Evolutionary conservation across 305 asterid genomes (phyloP), one percentile per base, ranked within the genome.

Genomic region (Fraxinus ornus): DNA sequence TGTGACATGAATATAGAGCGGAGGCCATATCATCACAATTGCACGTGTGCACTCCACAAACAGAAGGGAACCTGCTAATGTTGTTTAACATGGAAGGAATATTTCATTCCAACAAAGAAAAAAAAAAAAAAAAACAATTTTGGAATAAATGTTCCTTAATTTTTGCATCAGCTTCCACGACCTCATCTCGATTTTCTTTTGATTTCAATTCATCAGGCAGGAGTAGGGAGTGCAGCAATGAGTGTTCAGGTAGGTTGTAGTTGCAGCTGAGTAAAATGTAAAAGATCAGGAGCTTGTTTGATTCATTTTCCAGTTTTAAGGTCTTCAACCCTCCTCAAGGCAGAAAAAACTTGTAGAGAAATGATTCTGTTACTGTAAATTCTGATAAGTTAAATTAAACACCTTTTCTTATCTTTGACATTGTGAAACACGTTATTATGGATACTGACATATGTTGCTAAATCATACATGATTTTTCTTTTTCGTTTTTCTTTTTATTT

Each of bases 11-110:
- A 82, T n/a, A 86, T 79, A 10, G 88, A 84, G 49, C 86, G 84
- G 10, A 88, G 89, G 76, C 91, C 89, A 6, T 84, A 88, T 68
- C 91, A 86, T 37, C 72, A 60, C 1, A 70, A 86, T 71, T 88
- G 89, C 80, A 77, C 64, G n/a, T 82, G 89, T 28, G 89, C 88
- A 49, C 75, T 86, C 79, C 88, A 84, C 55, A 72, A 78, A 6
- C 3, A 37, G 28, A 81, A 86, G 66, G 85, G 70, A 5, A 17
- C 17, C 33, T 80, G 82, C 80, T 1, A 80, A 80, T 37, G 7
- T 60, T 13, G 84, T 64, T 66, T 85, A 82, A 3, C 72, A 62
- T 22, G 79, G 62, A 22, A 77, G 78, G 57, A 86, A 49, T 49
- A 49, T 86, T 44, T 73, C 88, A 3, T 84, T 83, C 44, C 75